A percentile compares a stretch with the other conserved stretches of the same genome.
These are phyloP conservation scores for Tylopilus sp. DNA, from an alignment of 768 basidiomycete genomes.

Conservation along the genomic window DNA sequence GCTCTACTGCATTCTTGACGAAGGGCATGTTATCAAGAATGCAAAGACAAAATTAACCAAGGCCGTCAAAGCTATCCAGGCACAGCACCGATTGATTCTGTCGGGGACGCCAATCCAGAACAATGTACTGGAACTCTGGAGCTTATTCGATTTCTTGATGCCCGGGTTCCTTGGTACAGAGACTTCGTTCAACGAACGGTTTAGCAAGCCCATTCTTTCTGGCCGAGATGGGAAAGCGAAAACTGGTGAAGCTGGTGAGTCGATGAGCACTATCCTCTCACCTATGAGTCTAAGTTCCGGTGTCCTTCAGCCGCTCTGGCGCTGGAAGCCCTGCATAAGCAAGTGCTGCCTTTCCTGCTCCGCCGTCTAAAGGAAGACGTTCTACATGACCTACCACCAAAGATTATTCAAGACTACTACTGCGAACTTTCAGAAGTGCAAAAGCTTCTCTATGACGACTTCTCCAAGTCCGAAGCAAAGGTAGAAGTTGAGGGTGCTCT, in stretches of 20 bases:
- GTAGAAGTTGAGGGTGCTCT: constrained; percentile 63
- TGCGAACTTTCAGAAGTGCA: constrained; percentile 96
- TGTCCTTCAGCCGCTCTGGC: constrained; percentile 74
- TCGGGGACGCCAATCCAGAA: constrained; percentile 99
- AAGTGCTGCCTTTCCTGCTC: constrained; percentile 96
- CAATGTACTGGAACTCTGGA: constrained; percentile 98
- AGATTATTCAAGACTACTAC: constrained; percentile 99
- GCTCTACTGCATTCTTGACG: constrained; percentile 96
- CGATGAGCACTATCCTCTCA: background rate
- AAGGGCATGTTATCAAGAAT: constrained; percentile 99
- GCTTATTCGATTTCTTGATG: constrained; percentile 98
- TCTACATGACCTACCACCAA: constrained; percentile 90
- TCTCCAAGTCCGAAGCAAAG: constrained; percentile 73
- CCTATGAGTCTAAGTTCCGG: background rate
- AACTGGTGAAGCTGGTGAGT: constrained; percentile 88
- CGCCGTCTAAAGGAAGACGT: constrained; percentile 98
- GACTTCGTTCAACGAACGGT: constrained; percentile 89
- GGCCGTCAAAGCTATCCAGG: constrained; percentile 86
- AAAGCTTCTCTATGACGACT: constrained; percentile 92
- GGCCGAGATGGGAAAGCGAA: constrained; percentile 95
- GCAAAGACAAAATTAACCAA: constrained; percentile 97
- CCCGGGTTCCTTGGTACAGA: constrained; percentile 98
- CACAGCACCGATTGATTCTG: constrained; percentile 90
- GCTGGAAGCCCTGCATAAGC: constrained; percentile 94
- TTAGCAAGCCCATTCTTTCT: constrained; percentile 92